Evolutionary conservation across 2,329 filamentous ascomycete genomes (phyloP).

Genomic region (Dendryphion nanum): DNA sequence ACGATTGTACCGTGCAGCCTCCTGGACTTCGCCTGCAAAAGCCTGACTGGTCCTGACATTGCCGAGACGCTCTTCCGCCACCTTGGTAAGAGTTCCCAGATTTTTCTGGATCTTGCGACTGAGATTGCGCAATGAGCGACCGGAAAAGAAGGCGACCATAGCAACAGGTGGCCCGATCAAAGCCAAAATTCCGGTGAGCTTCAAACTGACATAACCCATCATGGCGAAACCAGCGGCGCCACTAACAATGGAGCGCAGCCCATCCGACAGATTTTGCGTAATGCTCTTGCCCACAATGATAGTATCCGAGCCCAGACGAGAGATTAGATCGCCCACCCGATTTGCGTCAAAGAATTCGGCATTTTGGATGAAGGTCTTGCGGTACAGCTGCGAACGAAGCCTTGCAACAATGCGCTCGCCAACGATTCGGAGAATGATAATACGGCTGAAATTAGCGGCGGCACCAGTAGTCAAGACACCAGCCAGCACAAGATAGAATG

Average conservation of each 20-base stretch:
- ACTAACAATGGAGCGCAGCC: conserved; percentile 85
- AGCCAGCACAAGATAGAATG: conserved; percentile 83
- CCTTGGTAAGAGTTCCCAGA: conserved; percentile 88
- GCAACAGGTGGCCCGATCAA: conserved; percentile 90
- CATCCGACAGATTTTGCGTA: conserved; percentile 95
- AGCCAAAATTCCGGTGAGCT: conserved; percentile 82
- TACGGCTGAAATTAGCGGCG: conserved; percentile 87
- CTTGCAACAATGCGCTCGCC: conserved; percentile 92
- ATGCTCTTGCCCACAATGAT: conserved; percentile 98
- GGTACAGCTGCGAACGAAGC: conserved; percentile 84
- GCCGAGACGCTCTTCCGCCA: conserved; percentile 94
- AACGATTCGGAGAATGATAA: conserved; percentile 88
- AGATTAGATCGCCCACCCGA: conserved; percentile 92
- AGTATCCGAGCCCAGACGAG: conserved; percentile 90
- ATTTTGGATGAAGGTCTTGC: conserved; percentile 92
- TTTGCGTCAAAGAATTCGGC: conserved; percentile 99
- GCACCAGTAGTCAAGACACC: conserved; percentile 77
- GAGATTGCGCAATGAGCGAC: conserved; percentile 81
- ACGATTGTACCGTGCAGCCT: conserved; percentile 85
- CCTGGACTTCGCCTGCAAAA: conserved; percentile 88
- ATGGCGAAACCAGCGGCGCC: conserved; percentile 84
- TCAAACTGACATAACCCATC: conserved; percentile 94
- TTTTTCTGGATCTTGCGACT: conserved; percentile 94
- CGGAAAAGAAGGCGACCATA: conserved; percentile 87
- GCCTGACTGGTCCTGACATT: conserved; percentile 97